Evolutionary conservation across 2,329 filamentous ascomycete genomes (phyloP).

Genomic region (Ascochyta fabae): DNA sequence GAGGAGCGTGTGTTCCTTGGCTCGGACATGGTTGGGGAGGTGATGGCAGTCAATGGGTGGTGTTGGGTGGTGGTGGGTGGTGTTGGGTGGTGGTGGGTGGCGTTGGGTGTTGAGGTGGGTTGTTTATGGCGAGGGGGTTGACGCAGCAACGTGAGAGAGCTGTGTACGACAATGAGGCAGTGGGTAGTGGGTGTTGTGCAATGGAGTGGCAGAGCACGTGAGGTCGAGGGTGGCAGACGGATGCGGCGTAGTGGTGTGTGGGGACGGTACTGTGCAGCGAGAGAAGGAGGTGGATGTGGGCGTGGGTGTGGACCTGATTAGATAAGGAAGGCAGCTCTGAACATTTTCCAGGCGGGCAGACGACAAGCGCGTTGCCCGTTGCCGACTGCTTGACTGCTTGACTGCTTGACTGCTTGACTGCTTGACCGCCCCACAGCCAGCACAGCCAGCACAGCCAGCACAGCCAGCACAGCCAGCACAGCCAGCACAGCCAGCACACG

Average conservation of each 20-base stretch:
- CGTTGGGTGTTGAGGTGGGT: slow-evolving; percentile 3
- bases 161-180: not conserved
- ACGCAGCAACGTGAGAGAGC: slow-evolving; percentile 32
- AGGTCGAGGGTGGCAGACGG: slow-evolving; percentile 4
- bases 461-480: not conserved
- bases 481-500: not conserved
- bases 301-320: slow-evolving; percentile 4
- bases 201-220: slow-evolving; percentile 5
- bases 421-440: not conserved
- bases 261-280: slow-evolving; percentile 3
- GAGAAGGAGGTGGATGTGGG: not conserved
- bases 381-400: no score
- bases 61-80: slow-evolving; percentile 3
- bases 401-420: no score
- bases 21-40: slow-evolving; percentile 37
- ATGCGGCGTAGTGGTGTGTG: slow-evolving; percentile 19
- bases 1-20: slow-evolving; percentile 32
- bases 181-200: not conserved
- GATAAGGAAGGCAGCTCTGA: slow-evolving; percentile 4
- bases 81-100: no score
- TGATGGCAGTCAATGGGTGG: slow-evolving; percentile 6
- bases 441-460: not conserved
- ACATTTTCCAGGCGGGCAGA: slow-evolving; percentile 9
- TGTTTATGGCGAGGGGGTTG: slow-evolving; percentile 42
- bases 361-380: not conserved